Evolutionary conservation across 192 early-diverging fungal genomes (phyloP).

Genomic region (Rhizophagus prolifer): DNA sequence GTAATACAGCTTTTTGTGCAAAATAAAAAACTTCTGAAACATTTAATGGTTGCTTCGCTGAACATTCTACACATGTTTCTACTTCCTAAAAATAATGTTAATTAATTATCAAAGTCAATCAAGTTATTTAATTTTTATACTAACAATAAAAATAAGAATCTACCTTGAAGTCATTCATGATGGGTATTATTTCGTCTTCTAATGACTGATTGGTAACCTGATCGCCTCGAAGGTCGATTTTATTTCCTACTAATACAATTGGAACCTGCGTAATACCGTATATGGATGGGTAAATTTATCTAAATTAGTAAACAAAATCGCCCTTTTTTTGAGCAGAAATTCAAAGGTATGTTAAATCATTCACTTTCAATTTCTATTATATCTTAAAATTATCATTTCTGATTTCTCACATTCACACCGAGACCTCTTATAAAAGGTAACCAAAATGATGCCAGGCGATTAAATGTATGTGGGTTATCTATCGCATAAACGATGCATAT

Average conservation of each 20-base stretch:
- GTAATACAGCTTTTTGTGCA: constrained; percentile 98
- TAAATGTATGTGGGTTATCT: constrained; percentile 80
- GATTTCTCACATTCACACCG: constrained; percentile 80
- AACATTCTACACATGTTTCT: constrained; percentile 98
- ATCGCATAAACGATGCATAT: constrained; percentile 98
- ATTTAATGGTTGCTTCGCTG: constrained; percentile 91
- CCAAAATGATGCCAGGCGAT: constrained; percentile 86
- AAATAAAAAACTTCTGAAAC: constrained; percentile 99
- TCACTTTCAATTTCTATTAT: background rate
- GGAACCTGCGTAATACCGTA: constrained; percentile 63
- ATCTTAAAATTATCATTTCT: background rate
- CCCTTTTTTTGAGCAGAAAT: background rate
- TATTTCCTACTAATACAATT: constrained; percentile 91
- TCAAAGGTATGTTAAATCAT: constrained; percentile 3
- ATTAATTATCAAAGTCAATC: background rate
- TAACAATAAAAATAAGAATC: background rate
- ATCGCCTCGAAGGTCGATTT: constrained; percentile 85
- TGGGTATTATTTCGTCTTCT: constrained; percentile 93
- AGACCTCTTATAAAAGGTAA: constrained; percentile 88
- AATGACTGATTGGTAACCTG: constrained; percentile 79
- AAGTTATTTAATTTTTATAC: background rate
- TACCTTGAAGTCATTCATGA: constrained; percentile 99
- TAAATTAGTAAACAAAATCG: constrained; percentile 7
- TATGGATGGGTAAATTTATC: background rate
- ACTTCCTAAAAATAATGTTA: constrained; percentile 70